Evolutionary conservation across 768 basidiomycete genomes (phyloP).

Genomic region (Pleurotus tuoliensis): DNA sequence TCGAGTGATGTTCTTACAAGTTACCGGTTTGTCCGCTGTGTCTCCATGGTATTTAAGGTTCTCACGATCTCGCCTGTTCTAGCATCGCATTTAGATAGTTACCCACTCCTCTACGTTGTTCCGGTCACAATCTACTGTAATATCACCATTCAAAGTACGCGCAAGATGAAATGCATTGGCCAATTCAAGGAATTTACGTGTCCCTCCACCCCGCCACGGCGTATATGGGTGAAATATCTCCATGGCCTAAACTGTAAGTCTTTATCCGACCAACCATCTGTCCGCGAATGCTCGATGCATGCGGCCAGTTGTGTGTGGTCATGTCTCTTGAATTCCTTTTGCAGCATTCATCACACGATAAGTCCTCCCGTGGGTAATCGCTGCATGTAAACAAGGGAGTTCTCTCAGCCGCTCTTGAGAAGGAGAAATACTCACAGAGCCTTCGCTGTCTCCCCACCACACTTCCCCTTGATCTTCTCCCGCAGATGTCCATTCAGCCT

Average conservation of each 20-base stretch:
- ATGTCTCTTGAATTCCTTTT: neutral
- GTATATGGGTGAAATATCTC: too few species aligned
- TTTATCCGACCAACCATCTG: too few species aligned
- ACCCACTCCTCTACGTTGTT: neutral
- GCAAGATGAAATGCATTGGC: neutral
- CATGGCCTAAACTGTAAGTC: too few species aligned
- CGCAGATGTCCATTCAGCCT: neutral
- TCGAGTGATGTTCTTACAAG: conserved; percentile 19
- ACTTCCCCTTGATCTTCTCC: neutral
- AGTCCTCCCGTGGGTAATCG: neutral
- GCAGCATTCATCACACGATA: neutral
- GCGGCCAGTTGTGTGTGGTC: neutral
- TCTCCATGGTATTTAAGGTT: conserved; percentile 3
- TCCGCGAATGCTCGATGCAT: neutral
- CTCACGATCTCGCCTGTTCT: conserved; percentile 1
- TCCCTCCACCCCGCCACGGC: too few species aligned
- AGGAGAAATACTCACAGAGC: neutral
- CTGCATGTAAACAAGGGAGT: neutral
- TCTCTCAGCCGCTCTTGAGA: neutral
- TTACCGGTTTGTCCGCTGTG: conserved; percentile 8
- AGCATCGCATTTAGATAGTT: conserved; percentile 9
- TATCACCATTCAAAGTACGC: neutral
- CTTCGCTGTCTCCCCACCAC: neutral
- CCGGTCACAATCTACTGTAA: neutral
- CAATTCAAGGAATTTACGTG: too few species aligned